Base-by-base conservation (phyloP, 176 grass and related monocot species). In the Avena sativa region DNA sequence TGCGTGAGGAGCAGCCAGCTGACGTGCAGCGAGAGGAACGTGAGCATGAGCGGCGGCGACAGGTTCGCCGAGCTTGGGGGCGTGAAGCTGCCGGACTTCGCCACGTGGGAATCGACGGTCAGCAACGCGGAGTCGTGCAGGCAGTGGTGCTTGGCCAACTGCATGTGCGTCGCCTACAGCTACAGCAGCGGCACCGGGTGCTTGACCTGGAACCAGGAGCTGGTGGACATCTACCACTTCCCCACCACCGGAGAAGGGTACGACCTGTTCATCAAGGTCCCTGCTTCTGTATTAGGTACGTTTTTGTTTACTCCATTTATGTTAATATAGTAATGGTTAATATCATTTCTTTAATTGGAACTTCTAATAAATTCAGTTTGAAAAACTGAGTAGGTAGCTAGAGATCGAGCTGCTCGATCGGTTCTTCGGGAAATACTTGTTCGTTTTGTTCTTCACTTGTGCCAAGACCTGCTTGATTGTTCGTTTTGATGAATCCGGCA, bases 221-320 rank as follows among this genome's bases (percentile, higher is more conserved):
- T 98, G 70, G 32, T 94, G 17, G 96, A 98, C 87, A 77, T 98
- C 65, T 95, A 91, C 79, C 63, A 87, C 13, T 98, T 98, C 82
- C 89, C 86, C 1, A 49, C 86, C 1, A 49, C 74, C 1, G 92
- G 88, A 5, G 88, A 81, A 9, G 86, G 83, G 5, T 88, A 88
- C 12, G 83, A 95, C 53, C 79, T 98, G 26, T 86, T 82, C 86
- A 71, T 98, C 70, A 85, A 90, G 84, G 91, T 95, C 66, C 91
- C 93, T 0, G 9, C 73, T 14, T 92, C 86, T 2, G 38, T 91
- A 30, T 81, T 95, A 58, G 87, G 96, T 95, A 60, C 74, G 50
- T 9, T 77, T 69, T 69, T 2, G 50, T 67, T 2, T 67, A 20
- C 8, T 6, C 52, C 4, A 13, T 21, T 13, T 5, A 17, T n/a